Evolutionary conservation across 805 yeast genomes (phyloP).

Genomic region (Wickerhamomyces chaumierensis): DNA sequence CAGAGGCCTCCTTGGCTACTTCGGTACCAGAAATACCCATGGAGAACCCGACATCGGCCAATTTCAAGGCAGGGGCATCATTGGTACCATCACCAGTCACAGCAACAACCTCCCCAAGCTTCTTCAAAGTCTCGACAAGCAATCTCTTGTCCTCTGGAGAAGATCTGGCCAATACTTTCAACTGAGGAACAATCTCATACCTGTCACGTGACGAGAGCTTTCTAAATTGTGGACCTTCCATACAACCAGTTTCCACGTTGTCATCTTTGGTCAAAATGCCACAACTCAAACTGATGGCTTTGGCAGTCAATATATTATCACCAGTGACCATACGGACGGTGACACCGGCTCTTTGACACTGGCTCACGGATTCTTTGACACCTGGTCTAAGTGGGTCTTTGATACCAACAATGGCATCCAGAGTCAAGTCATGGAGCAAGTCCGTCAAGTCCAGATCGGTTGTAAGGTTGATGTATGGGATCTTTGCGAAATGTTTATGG

Average conservation of each 20-base stretch:
- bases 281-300: conserved; percentile 80
- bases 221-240: conserved; percentile 92
- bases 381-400: conserved; percentile 92
- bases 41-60: conserved; percentile 96
- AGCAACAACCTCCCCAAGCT: conserved; percentile 88
- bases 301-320: conserved; percentile 85
- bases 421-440: conserved; percentile 32
- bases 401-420: conserved; percentile 80
- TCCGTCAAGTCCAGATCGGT: conserved; percentile 32
- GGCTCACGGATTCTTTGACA: conserved; percentile 77
- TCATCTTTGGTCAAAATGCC: conserved; percentile 49
- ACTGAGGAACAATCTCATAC: conserved; percentile 48
- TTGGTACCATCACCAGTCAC: conserved; percentile 99
- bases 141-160: conserved; percentile 92
- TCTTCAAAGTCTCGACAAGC: conserved; percentile 69
- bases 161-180: conserved; percentile 85
- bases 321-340: conserved; percentile 98
- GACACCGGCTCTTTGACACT: conserved; percentile 87
- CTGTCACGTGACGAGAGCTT: conserved; percentile 49
- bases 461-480: conserved; percentile 40
- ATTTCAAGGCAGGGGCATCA: conserved; percentile 94
- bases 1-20: conserved; percentile 96
- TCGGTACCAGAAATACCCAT: conserved; percentile 99
- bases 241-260: conserved; percentile 45
- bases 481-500: conserved; percentile 73